Conservation (phyloP, 2,329 filamentous ascomycete species). For the Knufia fluminis region DNA sequence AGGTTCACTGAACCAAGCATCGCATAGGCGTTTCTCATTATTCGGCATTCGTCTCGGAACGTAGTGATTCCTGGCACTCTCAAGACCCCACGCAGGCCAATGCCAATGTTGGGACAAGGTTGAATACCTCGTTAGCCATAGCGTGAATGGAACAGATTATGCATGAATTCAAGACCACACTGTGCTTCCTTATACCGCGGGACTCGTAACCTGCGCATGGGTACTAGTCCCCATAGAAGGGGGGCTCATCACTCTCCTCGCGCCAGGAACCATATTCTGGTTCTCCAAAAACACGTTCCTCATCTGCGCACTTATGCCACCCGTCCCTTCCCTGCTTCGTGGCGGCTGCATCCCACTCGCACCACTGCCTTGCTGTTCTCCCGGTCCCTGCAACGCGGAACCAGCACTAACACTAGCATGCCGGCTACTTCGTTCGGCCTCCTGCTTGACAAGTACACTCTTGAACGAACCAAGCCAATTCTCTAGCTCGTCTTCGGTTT, state of each 20-base stretch:
- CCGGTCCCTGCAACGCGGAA: too few species aligned
- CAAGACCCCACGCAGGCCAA: too few species aligned
- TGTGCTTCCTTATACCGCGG: not conserved
- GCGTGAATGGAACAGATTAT: too few species aligned
- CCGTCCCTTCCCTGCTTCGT: not conserved
- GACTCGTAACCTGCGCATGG: not conserved
- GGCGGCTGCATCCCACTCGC: not conserved
- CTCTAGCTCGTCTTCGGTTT: constrained; percentile 71
- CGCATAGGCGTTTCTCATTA: too few species aligned
- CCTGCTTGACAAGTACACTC: constrained; percentile 40
- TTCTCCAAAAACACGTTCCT: not conserved
- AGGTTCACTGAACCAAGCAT: too few species aligned
- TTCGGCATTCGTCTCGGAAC: too few species aligned
- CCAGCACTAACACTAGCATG: not conserved
- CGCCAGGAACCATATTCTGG: not conserved
- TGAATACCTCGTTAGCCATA: too few species aligned
- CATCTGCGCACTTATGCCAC: not conserved
- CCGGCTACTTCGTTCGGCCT: constrained; percentile 3
- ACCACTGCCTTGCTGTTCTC: not conserved
- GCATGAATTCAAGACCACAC: too few species aligned
- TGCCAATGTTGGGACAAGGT: too few species aligned
- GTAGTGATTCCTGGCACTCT: too few species aligned
- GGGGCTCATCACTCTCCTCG: not conserved
- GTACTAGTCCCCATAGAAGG: not conserved
- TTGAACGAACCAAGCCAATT: constrained; percentile 80